Evolutionary conservation across 1,284 basidiomycete species (phyloP), one percentile per base, ranked within the genome.

Genomic region (Cryptococcus sp.): DNA sequence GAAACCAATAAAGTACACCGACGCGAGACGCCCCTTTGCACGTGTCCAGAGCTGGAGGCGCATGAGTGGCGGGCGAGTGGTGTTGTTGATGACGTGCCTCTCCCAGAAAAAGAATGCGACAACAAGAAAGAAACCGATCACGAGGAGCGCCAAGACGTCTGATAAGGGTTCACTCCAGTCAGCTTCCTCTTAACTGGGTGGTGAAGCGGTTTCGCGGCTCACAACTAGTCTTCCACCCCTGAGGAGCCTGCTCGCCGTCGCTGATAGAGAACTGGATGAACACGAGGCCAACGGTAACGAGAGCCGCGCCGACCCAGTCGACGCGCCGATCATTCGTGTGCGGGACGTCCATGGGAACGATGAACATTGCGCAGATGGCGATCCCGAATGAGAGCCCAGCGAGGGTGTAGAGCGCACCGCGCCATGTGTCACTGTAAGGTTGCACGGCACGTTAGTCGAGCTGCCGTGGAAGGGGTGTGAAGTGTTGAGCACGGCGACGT

Each of bases 231-330:
- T 73, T 79, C 89, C 89, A 94, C n/a, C 84, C 82, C 12, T 85
- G 62, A 0, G 85, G 81, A 0, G 87, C 88, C 9, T 82, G 77
- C 45, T 84, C 82, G 1, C 87, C 90, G 67, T 90, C 84, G 46
- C 86, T 85, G 1, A 95, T 81, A 0, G 86, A 84, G 67, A 93
- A 94, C 12, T 88, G 82, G 60, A 95, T 80, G 2, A 94, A 79
- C 0, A 89, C 85, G 13, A 94, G 79, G 0, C 88, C 91, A 0
- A 80, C 71, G 0, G 89, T 91, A 46, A 90, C 81, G 35, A 93
- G 75, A 18, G 83, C 77, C 0, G 87, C 87, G 4, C 92, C 91
- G 20, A 89, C 67, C 88, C 89, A 93, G 69, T 96, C 91, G 0
- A 95, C 80, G 0, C 87, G 80, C 23, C 77, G 77, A 62, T 89